Evolutionary conservation across 371 early-diverging fungal species (phyloP).

Genomic region (Coemansia sp.): DNA sequence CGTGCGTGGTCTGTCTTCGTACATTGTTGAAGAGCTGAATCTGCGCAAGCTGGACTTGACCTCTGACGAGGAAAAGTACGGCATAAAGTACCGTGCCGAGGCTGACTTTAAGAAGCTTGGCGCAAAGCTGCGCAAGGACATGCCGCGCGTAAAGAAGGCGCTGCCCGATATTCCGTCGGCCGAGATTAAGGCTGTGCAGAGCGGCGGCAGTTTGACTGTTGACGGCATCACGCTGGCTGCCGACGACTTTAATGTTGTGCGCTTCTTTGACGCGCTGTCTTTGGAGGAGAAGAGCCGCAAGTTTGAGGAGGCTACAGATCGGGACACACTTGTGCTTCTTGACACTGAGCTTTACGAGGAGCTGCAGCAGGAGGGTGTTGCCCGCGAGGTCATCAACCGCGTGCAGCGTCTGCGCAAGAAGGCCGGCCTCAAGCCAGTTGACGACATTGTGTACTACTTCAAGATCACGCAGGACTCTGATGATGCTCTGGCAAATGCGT

Average conservation of each 20-base stretch:
- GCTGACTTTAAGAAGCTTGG: slow-evolving; percentile 92
- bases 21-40: slow-evolving; percentile 95
- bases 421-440: slow-evolving; percentile 82
- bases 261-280: slow-evolving; percentile 71
- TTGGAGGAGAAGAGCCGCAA: slow-evolving; percentile 37
- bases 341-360: slow-evolving; percentile 80
- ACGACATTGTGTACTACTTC: slow-evolving; percentile 82
- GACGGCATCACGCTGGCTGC: slow-evolving; percentile 78
- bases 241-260: slow-evolving; percentile 81
- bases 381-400: slow-evolving; percentile 97
- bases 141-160: slow-evolving; percentile 85
- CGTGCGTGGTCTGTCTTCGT: slow-evolving; percentile 73
- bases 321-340: slow-evolving; percentile 87
- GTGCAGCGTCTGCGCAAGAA: slow-evolving; percentile 98
- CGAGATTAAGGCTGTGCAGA: slow-evolving; percentile 80
- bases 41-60: slow-evolving; percentile 84
- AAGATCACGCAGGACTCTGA: slow-evolving; percentile 69
- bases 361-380: slow-evolving; percentile 89
- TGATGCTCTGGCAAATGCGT: slow-evolving; percentile 64
- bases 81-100: slow-evolving; percentile 86
- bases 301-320: slow-evolving; percentile 76
- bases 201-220: slow-evolving; percentile 65
- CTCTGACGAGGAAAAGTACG: slow-evolving; percentile 86
- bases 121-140: slow-evolving; percentile 85
- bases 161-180: slow-evolving; percentile 74